Conservation (phyloP, 2,329 filamentous ascomycete genomes). For the Neonectria ditissima region DNA sequence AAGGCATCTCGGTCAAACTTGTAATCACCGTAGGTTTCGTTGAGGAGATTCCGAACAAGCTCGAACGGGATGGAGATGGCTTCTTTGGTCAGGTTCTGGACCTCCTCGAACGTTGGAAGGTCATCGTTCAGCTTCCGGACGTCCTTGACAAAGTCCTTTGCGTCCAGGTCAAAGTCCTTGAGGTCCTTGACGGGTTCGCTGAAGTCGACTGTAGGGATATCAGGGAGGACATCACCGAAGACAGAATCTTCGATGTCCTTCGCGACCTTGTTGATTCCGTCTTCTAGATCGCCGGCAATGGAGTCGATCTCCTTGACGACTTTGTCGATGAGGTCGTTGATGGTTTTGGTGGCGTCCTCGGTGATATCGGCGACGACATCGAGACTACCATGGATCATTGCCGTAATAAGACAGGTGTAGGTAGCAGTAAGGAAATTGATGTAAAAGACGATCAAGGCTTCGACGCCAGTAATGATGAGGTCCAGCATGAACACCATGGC, state of each 20-base stretch:
- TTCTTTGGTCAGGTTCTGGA: constrained; percentile 83
- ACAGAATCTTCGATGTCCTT: constrained; percentile 58
- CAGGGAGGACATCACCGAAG: constrained; percentile 60
- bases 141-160: constrained; percentile 74
- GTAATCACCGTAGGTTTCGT: constrained; percentile 77
- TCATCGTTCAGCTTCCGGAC: constrained; percentile 80
- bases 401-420: constrained; percentile 88
- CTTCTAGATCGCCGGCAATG: constrained; percentile 62
- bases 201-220: constrained; percentile 71
- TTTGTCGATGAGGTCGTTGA: constrained; percentile 63
- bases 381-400: constrained; percentile 83
- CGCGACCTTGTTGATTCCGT: constrained; percentile 64
- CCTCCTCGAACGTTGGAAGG: constrained; percentile 85
- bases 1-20: constrained; percentile 82
- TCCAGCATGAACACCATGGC: constrained; percentile 83
- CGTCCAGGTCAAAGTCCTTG: constrained; percentile 75
- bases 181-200: constrained; percentile 73
- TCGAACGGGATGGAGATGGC: constrained; percentile 85
- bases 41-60: constrained; percentile 78
- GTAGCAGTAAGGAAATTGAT: constrained; percentile 93
- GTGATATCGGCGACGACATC: constrained; percentile 71
- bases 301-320: constrained; percentile 71
- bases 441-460: constrained; percentile 89
- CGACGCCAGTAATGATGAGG: constrained; percentile 83
- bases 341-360: constrained; percentile 62